A percentile compares a stretch with the other conserved stretches of the same genome.
These are phyloP conservation scores for Globisporangium cederbergense DNA, from an alignment of 352 stramenopile species.

Conservation along the genomic window DNA sequence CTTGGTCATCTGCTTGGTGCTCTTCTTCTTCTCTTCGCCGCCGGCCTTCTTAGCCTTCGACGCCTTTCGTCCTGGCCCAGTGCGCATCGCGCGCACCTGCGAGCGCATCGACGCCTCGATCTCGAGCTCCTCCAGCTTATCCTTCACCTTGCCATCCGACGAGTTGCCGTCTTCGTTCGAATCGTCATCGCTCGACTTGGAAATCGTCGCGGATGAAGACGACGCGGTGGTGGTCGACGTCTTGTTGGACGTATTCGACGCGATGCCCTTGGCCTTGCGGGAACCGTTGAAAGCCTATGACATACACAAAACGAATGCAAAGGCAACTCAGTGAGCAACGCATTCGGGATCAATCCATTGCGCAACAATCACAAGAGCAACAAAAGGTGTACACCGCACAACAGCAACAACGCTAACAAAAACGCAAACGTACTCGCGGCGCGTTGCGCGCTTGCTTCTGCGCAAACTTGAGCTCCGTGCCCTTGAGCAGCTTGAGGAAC, in stretches of 20 bases:
- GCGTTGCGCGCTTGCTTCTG: slow-evolving; percentile 58
- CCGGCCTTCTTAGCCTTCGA: slow-evolving; percentile 47
- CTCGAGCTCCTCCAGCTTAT: slow-evolving; percentile 58
- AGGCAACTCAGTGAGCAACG: background rate
- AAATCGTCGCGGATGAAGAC: slow-evolving; percentile 37
- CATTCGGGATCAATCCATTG: background rate
- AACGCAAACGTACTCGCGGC: slow-evolving; percentile 32
- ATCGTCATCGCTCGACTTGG: slow-evolving; percentile 39
- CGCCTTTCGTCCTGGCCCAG: slow-evolving; percentile 49
- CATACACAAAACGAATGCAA: background rate
- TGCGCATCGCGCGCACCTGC: slow-evolving; percentile 59
- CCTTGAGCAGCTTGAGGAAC: slow-evolving; percentile 79
- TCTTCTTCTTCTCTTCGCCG: slow-evolving; percentile 53
- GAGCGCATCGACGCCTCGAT: slow-evolving; percentile 40
- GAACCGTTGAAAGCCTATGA: slow-evolving; percentile 54
- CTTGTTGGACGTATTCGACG: slow-evolving; percentile 46
- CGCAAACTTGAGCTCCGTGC: slow-evolving; percentile 63
- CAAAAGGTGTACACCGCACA: background rate
- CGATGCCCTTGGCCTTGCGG: slow-evolving; percentile 58
- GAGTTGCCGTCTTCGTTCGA: slow-evolving; percentile 61
- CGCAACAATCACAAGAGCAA: background rate
- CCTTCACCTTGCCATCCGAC: slow-evolving; percentile 47
- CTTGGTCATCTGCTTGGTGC: slow-evolving; percentile 78
- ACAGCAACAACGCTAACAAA: background rate
- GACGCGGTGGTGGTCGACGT: slow-evolving; percentile 23